Conservation (phyloP, 1,284 basidiomycete species). For the Athelia sp. region DNA sequence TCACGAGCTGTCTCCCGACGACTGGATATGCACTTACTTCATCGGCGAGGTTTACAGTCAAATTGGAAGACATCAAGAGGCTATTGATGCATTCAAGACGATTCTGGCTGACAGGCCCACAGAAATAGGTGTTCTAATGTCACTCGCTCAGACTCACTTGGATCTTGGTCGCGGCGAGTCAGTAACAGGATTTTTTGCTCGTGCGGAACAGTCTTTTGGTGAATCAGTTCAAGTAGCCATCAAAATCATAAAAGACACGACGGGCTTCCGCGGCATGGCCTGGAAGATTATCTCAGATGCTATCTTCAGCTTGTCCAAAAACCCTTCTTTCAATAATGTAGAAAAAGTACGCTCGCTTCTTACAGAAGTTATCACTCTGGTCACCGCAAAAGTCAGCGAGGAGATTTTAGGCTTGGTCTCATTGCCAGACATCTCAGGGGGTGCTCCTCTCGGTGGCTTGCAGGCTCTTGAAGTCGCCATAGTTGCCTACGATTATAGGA, state of each 20-base stretch:
- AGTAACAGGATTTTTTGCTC: constrained; percentile 63
- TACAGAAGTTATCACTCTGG: constrained; percentile 27
- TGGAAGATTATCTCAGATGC: constrained; percentile 91
- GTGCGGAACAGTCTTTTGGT: constrained; percentile 74
- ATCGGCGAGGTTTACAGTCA: constrained; percentile 85
- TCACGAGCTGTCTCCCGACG: constrained; percentile 59
- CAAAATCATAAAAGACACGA: constrained; percentile 48
- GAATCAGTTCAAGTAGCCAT: constrained; percentile 53
- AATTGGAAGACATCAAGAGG: constrained; percentile 71
- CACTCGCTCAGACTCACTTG: constrained; percentile 73
- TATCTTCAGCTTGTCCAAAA: constrained; percentile 57
- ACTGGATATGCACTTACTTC: constrained; percentile 85
- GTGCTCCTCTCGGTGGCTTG: constrained; percentile 25
- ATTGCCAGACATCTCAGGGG: constrained; percentile 21
- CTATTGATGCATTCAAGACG: constrained; percentile 63
- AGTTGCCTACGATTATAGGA: constrained; percentile 68
- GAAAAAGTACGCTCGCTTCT: constrained; percentile 32
- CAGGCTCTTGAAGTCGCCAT: constrained; percentile 56
- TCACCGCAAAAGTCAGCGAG: constrained; percentile 34
- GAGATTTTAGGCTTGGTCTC: constrained; percentile 39
- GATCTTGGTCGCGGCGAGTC: constrained; percentile 68
- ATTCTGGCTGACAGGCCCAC: constrained; percentile 56
- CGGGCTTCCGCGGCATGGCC: constrained; percentile 64
- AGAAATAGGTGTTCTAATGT: constrained; percentile 69
- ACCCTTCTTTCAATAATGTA: constrained; percentile 38